Percentiles rank a stretch among this genome's conserved stretches.
phyloP scores from a whole-genome alignment of 2,329 filamentous ascomycete genomes.

The Alternaria ethzedia region DNA sequence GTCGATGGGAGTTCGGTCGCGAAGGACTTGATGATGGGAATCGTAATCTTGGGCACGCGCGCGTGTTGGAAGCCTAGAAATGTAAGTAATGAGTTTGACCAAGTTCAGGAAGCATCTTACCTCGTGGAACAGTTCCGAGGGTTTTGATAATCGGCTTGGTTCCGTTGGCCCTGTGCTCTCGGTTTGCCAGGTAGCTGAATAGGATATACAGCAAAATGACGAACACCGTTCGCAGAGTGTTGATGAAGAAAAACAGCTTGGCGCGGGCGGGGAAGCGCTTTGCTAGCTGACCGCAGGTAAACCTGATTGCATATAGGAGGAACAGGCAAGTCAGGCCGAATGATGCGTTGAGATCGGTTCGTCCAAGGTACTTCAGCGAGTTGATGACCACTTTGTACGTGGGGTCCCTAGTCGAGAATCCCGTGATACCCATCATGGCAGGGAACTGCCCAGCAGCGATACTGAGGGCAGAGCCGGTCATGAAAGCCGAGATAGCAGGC shows the following conservation, averaged over 20 bases:
- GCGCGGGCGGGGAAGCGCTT: conserved; percentile 71
- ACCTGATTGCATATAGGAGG: conserved; percentile 75
- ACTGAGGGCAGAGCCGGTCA: conserved; percentile 94
- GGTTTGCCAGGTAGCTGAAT: conserved; percentile 86
- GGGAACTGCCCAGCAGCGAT: conserved; percentile 87
- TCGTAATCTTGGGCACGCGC: conserved; percentile 72
- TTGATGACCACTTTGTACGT: conserved; percentile 89
- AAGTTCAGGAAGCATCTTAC: conserved; percentile 42
- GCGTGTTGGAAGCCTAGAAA: conserved; percentile 72
- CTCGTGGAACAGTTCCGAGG: conserved; percentile 78
- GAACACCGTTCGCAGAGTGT: conserved; percentile 87
- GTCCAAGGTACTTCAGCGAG: conserved; percentile 71
- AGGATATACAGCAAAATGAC: conserved; percentile 91
- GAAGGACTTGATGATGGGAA: conserved; percentile 71
- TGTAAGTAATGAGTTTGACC: conserved; percentile 2
- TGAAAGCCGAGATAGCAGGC: conserved; percentile 91
- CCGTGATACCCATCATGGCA: conserved; percentile 77
- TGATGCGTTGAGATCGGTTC: conserved; percentile 74
- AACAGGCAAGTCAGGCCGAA: conserved; percentile 83
- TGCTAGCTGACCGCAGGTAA: conserved; percentile 67
- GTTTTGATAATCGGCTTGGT: conserved; percentile 72
- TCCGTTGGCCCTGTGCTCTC: conserved; percentile 50
- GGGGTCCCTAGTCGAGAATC: conserved; percentile 74
- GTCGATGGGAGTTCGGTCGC: conserved; percentile 78
- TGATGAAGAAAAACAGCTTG: conserved; percentile 86